Percentiles rank a stretch among this genome's conserved stretches.
Conservation (phyloP, 805 yeast genomes). For the Ogataea allantospora region DNA sequence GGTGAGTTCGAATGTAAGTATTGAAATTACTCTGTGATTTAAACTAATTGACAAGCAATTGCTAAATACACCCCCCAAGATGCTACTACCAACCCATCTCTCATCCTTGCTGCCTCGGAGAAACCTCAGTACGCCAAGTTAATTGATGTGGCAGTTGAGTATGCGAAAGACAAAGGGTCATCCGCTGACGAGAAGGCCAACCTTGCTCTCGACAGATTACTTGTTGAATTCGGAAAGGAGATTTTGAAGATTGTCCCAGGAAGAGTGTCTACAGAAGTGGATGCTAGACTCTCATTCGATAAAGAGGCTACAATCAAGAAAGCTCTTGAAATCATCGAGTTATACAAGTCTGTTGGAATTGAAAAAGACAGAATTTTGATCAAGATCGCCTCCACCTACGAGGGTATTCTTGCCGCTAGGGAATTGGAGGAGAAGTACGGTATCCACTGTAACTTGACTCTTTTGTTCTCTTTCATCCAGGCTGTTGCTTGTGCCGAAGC, state of each 20-base stretch:
- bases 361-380: constrained; percentile 86
- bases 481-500: constrained; percentile 99
- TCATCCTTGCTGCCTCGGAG: constrained; percentile 93
- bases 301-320: constrained; percentile 90
- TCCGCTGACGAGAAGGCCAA: constrained; percentile 67
- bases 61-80: constrained; percentile 99
- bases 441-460: constrained; percentile 92
- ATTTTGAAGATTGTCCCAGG: constrained; percentile 96
- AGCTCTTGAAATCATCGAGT: constrained; percentile 85
- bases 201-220: constrained; percentile 83
- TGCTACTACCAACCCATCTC: constrained; percentile 98
- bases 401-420: constrained; percentile 98
- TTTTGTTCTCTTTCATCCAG: constrained; percentile 91
- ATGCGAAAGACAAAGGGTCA: constrained; percentile 66
- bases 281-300: constrained; percentile 96
- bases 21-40: background rate
- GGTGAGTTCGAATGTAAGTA: constrained; percentile 87
- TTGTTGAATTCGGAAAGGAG: constrained; percentile 95
- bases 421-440: constrained; percentile 89
- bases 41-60: constrained; percentile 50
- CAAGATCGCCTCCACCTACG: constrained; percentile 98
- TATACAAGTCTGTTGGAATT: constrained; percentile 85
- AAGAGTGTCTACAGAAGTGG: constrained; percentile 98
- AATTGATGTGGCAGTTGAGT: constrained; percentile 87
- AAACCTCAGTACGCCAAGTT: constrained; percentile 85